Base-by-base conservation (phyloP, 2,329 filamentous ascomycete genomes). In the Aureobasidium uvarum region DNA sequence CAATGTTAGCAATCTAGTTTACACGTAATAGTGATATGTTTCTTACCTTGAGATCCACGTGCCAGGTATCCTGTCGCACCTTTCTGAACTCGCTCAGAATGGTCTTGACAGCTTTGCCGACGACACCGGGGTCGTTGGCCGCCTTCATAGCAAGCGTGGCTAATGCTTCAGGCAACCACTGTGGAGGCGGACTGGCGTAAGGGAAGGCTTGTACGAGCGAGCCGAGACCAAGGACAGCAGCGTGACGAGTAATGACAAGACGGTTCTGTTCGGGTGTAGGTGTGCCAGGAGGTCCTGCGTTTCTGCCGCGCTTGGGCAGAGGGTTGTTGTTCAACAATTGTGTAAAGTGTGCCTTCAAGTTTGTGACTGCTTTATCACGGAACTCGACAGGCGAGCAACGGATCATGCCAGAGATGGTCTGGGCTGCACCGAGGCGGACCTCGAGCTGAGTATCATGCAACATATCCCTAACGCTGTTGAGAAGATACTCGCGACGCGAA, bases 1-100 rank as follows among this genome's bases (percentile, higher is more conserved):
- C 3, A 60, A 60, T 51, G 39, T 68, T 60, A 69, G 67, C 67
- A 54, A 68, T 71, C 51, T 69, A 62, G 54, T n/a, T 28, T 43
- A 16, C 23, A 23, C 4, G 14, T 18, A 2, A 41, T 8, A 31
- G 14, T 56, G 62, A 39, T 18, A 2, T 65, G 11, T 55, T 55
- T 78, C 86, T 77, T 80, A 96, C 95, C 89, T 96, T 98, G 71
- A 96, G 91, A 80, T 99, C 95, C 67, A 96, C 94, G 72, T 89
- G 89, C 95, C 95, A 99, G 70, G 94, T 99, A 81, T 99, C 95
- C 77, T 99, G 95, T 76, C 95, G 88, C 52, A 95, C 99, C 85
- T 99, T 99, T 82, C 99, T 99, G 83, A 99, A 99, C 73, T 99
- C 96, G 67, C 92, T 92, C 69, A 99, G 81, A 41, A 97, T 93